A percentile compares a stretch with the other conserved stretches of the same genome.
phyloP scores from a whole-genome alignment of 73 alveolate species.

The Stentor roeselii region DNA sequence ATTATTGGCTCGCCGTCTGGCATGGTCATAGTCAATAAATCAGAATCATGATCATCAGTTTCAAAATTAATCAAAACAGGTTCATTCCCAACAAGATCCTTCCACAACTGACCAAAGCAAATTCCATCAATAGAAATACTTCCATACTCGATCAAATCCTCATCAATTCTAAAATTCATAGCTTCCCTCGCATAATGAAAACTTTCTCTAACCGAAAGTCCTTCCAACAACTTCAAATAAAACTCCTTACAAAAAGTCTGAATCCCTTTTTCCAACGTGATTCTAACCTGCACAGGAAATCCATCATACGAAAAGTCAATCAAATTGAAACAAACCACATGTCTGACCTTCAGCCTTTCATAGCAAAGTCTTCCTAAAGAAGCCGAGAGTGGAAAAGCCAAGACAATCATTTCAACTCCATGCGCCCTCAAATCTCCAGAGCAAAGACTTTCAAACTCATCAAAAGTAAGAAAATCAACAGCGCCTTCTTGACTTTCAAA shows the following conservation, averaged over 20 bases:
- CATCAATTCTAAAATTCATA: neutral
- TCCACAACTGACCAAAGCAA: conserved; percentile 3
- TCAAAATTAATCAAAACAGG: neutral
- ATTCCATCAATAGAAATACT: neutral
- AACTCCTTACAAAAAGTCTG: conserved; percentile 10
- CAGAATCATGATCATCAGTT: neutral
- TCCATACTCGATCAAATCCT: neutral
- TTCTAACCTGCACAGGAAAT: neutral
- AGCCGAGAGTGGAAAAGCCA: neutral
- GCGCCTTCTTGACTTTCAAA: neutral
- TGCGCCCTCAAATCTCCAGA: neutral
- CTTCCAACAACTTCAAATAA: neutral
- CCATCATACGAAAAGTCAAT: conserved; percentile 23
- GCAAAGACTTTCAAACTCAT: neutral
- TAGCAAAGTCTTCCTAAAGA: conserved; percentile 1
- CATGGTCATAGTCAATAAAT: neutral
- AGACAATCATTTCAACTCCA: conserved; percentile 21
- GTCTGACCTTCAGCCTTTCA: neutral
- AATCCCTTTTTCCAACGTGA: neutral
- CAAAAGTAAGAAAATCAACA: conserved; percentile 1
- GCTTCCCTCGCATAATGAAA: conserved; percentile 19
- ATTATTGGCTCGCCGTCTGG: neutral
- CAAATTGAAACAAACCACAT: neutral
- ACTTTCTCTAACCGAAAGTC: neutral
- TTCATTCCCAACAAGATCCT: conserved; percentile 15